Conservation (phyloP, 306 rosid species). For the Luffa aegyptiaca region DNA sequence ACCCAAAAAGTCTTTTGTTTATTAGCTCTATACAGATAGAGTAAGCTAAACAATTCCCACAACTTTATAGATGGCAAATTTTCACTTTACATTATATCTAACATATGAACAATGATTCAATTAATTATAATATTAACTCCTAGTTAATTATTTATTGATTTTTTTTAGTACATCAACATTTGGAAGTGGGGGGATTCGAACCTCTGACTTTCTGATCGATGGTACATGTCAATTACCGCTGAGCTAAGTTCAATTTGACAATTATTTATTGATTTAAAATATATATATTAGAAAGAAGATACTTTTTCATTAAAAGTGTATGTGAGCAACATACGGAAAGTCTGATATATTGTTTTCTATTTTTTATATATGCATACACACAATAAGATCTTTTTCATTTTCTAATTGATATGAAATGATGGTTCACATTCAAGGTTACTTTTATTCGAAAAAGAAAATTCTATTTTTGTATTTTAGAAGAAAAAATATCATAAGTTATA, state of each 20-base stretch:
- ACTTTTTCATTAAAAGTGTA: too few species aligned
- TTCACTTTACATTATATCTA: not conserved
- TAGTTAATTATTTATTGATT: not conserved
- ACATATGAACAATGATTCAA: not conserved
- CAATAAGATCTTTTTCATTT: too few species aligned
- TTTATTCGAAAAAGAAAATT: not conserved
- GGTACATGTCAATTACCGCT: too few species aligned
- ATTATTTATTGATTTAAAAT: not conserved
- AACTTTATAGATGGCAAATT: not conserved
- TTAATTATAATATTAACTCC: not conserved
- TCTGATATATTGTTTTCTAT: too few species aligned
- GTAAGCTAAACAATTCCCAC: slow-evolving; percentile 5
- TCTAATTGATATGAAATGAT: too few species aligned
- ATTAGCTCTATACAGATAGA: slow-evolving; percentile 2
- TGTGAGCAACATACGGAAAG: too few species aligned
- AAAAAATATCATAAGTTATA: not conserved
- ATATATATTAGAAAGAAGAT: too few species aligned
- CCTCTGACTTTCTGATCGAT: too few species aligned
- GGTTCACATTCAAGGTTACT: not conserved
- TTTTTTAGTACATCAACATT: too few species aligned
- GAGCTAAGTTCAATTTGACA: too few species aligned
- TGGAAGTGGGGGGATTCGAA: too few species aligned
- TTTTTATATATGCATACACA: too few species aligned
- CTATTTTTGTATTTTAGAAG: not conserved
- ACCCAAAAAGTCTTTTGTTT: not conserved